phyloP scores from a whole-genome alignment of 257 asterid species.

The Linderniella brevidens region DNA sequence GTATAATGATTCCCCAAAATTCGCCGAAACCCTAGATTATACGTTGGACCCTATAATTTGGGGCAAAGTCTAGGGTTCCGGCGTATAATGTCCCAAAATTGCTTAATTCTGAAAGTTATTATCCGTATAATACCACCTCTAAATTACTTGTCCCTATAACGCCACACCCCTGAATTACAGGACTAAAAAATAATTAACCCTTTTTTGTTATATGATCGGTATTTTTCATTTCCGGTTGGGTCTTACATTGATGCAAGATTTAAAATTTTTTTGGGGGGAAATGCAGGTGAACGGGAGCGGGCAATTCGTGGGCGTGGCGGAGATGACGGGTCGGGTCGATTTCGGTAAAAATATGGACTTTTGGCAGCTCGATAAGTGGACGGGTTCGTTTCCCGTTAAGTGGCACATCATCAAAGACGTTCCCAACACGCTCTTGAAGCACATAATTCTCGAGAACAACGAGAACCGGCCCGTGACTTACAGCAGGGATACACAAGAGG shows the following conservation, averaged over 20 bases:
- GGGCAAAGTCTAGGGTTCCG: too few species aligned
- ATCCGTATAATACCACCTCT: too few species aligned
- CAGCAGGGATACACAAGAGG: constrained; percentile 99
- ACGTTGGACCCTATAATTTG: too few species aligned
- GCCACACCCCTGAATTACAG: too few species aligned
- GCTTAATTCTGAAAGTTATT: too few species aligned
- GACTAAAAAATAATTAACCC: background rate
- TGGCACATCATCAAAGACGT: constrained; percentile 93
- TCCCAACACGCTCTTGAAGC: constrained; percentile 82
- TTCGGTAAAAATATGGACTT: constrained; percentile 79
- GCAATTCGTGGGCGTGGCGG: constrained; percentile 93
- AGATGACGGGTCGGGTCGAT: constrained; percentile 90
- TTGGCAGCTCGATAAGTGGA: constrained; percentile 99
- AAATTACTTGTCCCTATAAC: too few species aligned
- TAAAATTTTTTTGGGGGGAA: too few species aligned
- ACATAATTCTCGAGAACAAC: constrained; percentile 77
- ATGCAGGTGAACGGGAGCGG: constrained; percentile 92
- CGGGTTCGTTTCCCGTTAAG: constrained; percentile 86
- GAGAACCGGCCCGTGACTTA: constrained; percentile 97
- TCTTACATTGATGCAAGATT: too few species aligned
- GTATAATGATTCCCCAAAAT: too few species aligned
- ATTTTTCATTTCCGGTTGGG: background rate
- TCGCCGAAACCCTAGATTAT: too few species aligned
- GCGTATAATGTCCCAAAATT: too few species aligned
- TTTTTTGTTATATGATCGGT: constrained; percentile 3